A percentile compares a stretch with the other conserved stretches of the same genome.
These are phyloP conservation scores for Monsonia emarginata DNA, from an alignment of 441 rosid genomes.

Conservation along the genomic window DNA sequence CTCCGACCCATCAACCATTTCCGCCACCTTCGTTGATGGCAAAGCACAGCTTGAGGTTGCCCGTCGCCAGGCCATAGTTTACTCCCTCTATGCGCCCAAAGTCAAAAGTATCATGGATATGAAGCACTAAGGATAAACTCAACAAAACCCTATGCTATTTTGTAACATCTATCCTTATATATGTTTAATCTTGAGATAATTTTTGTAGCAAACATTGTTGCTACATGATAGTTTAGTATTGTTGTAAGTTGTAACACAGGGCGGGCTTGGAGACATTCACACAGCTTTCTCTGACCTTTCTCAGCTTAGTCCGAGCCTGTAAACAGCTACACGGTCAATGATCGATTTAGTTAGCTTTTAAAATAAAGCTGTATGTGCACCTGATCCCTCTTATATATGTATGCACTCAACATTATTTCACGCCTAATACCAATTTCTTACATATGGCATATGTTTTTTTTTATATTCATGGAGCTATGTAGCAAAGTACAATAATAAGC, in stretches of 20 bases:
- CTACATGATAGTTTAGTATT: not conserved
- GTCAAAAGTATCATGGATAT: conserved; percentile 70
- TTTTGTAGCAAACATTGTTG: not conserved
- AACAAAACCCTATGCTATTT: not conserved
- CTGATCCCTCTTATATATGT: no score
- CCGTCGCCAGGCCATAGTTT: conserved; percentile 45
- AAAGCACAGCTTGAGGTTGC: conserved; percentile 52
- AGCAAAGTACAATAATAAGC: not conserved
- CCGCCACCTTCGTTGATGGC: conserved; percentile 47
- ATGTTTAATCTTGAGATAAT: not conserved
- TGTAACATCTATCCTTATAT: not conserved
- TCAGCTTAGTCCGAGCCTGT: no score
- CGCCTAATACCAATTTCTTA: no score
- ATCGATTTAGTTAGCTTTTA: no score
- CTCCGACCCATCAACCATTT: conserved; percentile 33
- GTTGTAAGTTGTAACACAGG: no score
- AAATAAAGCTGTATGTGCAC: no score
- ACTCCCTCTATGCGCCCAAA: conserved; percentile 62
- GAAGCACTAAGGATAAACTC: conserved; percentile 15
- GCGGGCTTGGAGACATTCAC: no score
- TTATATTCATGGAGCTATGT: no score
- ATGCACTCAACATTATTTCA: no score
- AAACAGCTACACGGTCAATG: no score
- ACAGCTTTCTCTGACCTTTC: no score
- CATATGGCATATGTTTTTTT: no score